Evolutionary conservation across 306 rosid species (phyloP), one percentile per base, ranked within the genome.

Genomic region (Vigna reflexopilosa): DNA sequence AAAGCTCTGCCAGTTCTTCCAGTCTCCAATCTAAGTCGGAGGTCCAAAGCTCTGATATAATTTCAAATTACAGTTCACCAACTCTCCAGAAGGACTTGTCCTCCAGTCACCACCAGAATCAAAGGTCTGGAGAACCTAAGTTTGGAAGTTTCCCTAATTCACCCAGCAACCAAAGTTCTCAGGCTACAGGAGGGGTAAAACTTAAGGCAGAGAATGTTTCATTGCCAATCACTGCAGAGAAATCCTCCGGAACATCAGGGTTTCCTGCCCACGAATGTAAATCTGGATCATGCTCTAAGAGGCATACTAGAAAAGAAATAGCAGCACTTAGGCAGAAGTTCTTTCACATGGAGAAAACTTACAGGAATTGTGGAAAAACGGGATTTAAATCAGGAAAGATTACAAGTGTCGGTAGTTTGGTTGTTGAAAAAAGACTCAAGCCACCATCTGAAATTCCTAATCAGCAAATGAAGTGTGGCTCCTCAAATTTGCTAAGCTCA

Each of bases 351-450:
- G 93, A 87, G 42, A 87, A 80, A 91, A 49, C 78, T 56, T 82
- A 70, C 79, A 80, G 84, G 73, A 65, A 88, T 57, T 83, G 68
- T 81, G 86, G 90, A 76, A 91, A 81, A 68, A 88, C 89, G 62
- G 22, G 80, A 51, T 80, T 80, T 67, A 85, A 74, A 73, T 48
- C 87, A 1, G 89, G 84, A 48, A 90, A 82, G 75, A 62, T 80
- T 49, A 5, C 87, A n/a, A 76, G 58, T 10, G 61, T 76, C 52
- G 57, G 87, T 57, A 81, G 87, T 78, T 76, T 84, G 85, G 58
- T 83, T 65, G 20, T 83, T 67, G 91, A 84, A 51, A 89, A 86
- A 83, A 86, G 76, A 68, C 66, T 72, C 38, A 88, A 83, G 82
- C 72, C 83, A 58, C 85, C 81, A 20, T 74, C 83, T 67, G 90